phyloP scores from a whole-genome alignment of 2,329 filamentous ascomycete species.

The Escovopsis sp. region DNA sequence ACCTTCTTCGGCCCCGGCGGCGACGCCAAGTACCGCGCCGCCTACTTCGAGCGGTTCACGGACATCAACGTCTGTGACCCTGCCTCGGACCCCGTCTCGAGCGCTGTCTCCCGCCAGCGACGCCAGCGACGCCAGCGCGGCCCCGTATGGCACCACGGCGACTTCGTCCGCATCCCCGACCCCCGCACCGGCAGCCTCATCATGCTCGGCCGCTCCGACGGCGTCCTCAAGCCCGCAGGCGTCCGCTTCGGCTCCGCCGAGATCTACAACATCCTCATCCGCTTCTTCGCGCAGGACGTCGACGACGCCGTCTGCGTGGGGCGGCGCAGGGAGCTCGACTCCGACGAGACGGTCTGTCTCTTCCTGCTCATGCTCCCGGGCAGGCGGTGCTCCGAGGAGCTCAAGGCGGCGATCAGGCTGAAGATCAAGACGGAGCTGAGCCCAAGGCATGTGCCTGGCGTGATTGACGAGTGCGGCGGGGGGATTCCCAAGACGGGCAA shows the following conservation, averaged over 20 bases:
- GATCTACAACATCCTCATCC: slow-evolving; percentile 87
- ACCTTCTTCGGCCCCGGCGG: slow-evolving; percentile 61
- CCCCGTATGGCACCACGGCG: slow-evolving; percentile 79
- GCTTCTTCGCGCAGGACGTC: slow-evolving; percentile 63
- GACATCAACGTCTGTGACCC: slow-evolving; percentile 19
- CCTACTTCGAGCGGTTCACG: slow-evolving; percentile 78
- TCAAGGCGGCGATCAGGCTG: slow-evolving; percentile 48
- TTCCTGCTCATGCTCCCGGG: slow-evolving; percentile 65
- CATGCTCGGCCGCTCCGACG: slow-evolving; percentile 88
- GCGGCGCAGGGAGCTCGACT: slow-evolving; percentile 49
- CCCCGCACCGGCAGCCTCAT: slow-evolving; percentile 59
- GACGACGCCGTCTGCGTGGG: slow-evolving; percentile 84
- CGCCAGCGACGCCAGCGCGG: too few relatives aligned
- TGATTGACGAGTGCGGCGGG: slow-evolving; percentile 61
- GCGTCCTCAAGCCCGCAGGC: slow-evolving; percentile 81
- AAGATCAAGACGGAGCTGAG: slow-evolving; percentile 66
- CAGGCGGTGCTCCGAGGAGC: slow-evolving; percentile 37
- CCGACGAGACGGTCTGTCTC: slow-evolving; percentile 73
- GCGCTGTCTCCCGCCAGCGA: too few relatives aligned
- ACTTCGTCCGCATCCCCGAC: slow-evolving; percentile 61
- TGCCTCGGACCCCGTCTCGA: too few relatives aligned
- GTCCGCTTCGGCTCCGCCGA: slow-evolving; percentile 88
- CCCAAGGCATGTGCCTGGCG: slow-evolving; percentile 72
- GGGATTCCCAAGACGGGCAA: slow-evolving; percentile 88
- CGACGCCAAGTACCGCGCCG: slow-evolving; percentile 60